phyloP scores from a whole-genome alignment of 1,284 basidiomycete genomes.

The Tausonia pullulans region DNA sequence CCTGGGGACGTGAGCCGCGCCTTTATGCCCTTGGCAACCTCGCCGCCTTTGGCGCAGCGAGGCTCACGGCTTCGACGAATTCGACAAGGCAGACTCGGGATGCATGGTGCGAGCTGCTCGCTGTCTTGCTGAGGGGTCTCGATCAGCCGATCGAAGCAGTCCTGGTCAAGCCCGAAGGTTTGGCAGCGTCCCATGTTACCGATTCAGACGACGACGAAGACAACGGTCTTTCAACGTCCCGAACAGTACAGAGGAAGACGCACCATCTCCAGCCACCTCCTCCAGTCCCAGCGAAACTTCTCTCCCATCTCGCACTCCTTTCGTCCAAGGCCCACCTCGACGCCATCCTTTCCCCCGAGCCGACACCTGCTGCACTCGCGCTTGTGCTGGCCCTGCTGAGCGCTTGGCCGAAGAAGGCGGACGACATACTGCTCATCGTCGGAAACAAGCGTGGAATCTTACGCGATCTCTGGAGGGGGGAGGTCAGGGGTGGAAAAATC shows the following conservation, averaged over 20 bases:
- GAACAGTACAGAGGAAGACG: neutral
- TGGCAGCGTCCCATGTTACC: neutral
- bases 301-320: constrained; percentile 25
- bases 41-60: constrained; percentile 9
- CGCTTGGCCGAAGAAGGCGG: constrained; percentile 47
- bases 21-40: constrained; percentile 8
- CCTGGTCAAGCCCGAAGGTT: neutral
- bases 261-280: neutral
- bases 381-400: constrained; percentile 33
- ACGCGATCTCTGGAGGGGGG: constrained; percentile 59
- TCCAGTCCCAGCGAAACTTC: constrained; percentile 22
- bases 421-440: constrained; percentile 37
- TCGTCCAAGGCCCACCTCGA: constrained; percentile 25
- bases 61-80: neutral
- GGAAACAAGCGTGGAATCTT: constrained; percentile 40
- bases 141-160: neutral
- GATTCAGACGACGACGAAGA: constrained; percentile 1
- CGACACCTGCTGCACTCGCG: constrained; percentile 17
- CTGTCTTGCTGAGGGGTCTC: neutral
- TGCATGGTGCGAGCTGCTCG: constrained; percentile 1
- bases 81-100: neutral
- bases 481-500: constrained; percentile 42
- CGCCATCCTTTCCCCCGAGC: constrained; percentile 19
- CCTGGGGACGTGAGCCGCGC: neutral
- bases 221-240: neutral